These are phyloP conservation scores for Mycena epipterygia DNA, from an alignment of 768 basidiomycete species.

Conservation along the genomic window DNA sequence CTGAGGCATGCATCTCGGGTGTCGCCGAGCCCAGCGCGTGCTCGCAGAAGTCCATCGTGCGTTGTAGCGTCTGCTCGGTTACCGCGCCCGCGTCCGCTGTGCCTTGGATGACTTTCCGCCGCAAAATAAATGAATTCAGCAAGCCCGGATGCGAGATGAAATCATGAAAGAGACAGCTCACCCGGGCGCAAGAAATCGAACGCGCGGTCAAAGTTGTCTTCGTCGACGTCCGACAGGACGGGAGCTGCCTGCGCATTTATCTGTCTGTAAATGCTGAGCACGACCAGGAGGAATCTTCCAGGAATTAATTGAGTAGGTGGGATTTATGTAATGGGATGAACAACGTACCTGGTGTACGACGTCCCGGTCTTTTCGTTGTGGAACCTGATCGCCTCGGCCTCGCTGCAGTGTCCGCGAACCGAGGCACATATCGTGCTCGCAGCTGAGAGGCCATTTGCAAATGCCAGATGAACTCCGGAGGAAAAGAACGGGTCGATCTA, in stretches of 20 bases:
- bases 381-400: conserved; percentile 46
- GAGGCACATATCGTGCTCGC: conserved; percentile 52
- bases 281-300: conserved; percentile 59
- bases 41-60: conserved; percentile 35
- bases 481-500: conserved; percentile 25
- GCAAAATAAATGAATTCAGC: not conserved
- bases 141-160: too few species aligned
- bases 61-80: conserved; percentile 26
- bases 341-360: conserved; percentile 50
- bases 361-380: conserved; percentile 49
- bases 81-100: conserved; percentile 39
- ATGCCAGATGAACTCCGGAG: conserved; percentile 39
- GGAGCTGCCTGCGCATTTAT: conserved; percentile 55
- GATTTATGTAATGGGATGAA: not conserved
- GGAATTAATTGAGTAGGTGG: not conserved
- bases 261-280: conserved; percentile 63
- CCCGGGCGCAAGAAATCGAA: conserved; percentile 59
- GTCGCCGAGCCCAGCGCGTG: conserved; percentile 25
- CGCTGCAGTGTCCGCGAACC: conserved; percentile 47
- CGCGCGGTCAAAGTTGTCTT: conserved; percentile 63
- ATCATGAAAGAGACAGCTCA: conserved; percentile 29
- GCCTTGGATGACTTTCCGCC: conserved; percentile 44
- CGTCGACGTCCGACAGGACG: conserved; percentile 58
- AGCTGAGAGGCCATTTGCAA: conserved; percentile 50
- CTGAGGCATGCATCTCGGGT: conserved; percentile 26